phyloP scores from a whole-genome alignment of 2,329 filamentous ascomycete genomes.

The Fulvia fulva region DNA sequence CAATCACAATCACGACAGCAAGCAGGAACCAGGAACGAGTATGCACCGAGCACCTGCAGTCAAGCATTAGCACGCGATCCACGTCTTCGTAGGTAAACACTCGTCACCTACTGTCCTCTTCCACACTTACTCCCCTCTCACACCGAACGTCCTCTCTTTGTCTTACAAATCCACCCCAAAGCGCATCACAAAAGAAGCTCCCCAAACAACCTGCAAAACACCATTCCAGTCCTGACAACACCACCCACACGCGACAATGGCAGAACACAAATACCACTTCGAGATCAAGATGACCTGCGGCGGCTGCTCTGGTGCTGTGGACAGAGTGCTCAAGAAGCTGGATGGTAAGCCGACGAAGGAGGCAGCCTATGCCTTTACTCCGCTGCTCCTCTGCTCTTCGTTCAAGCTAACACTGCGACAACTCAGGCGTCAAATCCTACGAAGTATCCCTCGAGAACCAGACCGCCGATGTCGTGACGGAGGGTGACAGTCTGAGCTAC shows the following conservation, averaged over 20 bases:
- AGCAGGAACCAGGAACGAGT: background rate
- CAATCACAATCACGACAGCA: background rate
- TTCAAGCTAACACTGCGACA: background rate
- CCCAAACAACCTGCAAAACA: background rate
- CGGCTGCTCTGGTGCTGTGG: slow-evolving; percentile 91
- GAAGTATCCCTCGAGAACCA: slow-evolving; percentile 84
- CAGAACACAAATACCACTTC: slow-evolving; percentile 90
- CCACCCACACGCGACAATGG: slow-evolving; percentile 50
- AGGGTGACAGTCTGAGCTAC: slow-evolving; percentile 64
- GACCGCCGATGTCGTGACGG: slow-evolving; percentile 70
- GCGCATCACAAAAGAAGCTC: background rate
- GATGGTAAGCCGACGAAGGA: slow-evolving; percentile 12
- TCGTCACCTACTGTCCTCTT: background rate
- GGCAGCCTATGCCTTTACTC: background rate
- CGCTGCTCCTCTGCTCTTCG: background rate
- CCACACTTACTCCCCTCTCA: background rate
- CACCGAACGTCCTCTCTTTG: background rate
- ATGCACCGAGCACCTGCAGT: too few relatives aligned
- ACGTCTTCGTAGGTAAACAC: background rate
- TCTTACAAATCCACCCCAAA: background rate
- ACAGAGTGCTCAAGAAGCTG: slow-evolving; percentile 81
- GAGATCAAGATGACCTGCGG: slow-evolving; percentile 90
- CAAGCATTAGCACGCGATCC: background rate
- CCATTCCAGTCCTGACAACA: background rate
- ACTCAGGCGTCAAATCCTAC: slow-evolving; percentile 75